Conservation (phyloP, 257 asterid species). For the Rauvolfia tetraphylla region DNA sequence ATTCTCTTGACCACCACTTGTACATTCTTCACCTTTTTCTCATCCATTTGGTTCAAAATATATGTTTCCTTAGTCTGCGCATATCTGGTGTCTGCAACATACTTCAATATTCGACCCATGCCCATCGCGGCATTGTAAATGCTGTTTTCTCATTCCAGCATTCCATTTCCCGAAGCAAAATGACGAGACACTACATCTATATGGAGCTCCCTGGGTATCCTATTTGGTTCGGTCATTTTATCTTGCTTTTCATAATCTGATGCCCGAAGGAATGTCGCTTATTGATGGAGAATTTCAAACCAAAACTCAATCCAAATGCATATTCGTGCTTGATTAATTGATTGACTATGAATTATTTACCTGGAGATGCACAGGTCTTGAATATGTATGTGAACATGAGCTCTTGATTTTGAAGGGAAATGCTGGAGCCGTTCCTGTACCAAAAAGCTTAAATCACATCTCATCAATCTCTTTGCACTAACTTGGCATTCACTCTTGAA, state of each 20-base stretch:
- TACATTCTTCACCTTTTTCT: constrained; percentile 55
- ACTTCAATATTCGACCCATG: constrained; percentile 54
- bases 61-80: constrained; percentile 63
- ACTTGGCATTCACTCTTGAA: too few species aligned
- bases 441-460: too few species aligned
- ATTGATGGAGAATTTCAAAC: too few species aligned
- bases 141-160: neutral
- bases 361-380: too few species aligned
- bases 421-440: too few species aligned
- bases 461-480: too few species aligned
- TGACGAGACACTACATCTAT: neutral
- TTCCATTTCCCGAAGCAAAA: neutral
- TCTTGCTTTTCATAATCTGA: neutral
- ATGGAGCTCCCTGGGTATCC: neutral
- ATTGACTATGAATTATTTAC: too few species aligned
- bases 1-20: constrained; percentile 48
- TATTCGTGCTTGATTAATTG: too few species aligned
- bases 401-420: too few species aligned
- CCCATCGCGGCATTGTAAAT: constrained; percentile 39
- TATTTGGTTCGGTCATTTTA: neutral
- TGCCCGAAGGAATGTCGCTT: too few species aligned
- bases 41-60: constrained; percentile 68
- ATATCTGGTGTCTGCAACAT: constrained; percentile 55
- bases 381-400: too few species aligned
- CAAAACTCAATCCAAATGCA: too few species aligned